phyloP scores from a whole-genome alignment of 305 asterid species.

The Stenogyne calaminthoides region DNA sequence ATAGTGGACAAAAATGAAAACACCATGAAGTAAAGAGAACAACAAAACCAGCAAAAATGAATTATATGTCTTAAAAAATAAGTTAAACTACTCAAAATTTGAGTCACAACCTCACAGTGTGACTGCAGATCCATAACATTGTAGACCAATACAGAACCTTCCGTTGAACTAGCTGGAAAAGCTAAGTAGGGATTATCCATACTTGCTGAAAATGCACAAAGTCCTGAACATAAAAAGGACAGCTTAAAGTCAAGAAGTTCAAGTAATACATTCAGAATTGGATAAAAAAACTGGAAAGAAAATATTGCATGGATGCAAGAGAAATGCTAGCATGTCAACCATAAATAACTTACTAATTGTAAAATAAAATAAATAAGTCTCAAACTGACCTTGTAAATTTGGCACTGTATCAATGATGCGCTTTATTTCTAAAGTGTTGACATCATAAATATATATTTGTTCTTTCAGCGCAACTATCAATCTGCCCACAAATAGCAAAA shows the following conservation, averaged over 20 bases:
- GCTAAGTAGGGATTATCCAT: constrained; percentile 84
- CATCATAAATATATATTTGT: constrained; percentile 78
- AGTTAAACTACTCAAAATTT: constrained; percentile 21
- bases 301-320: constrained; percentile 10
- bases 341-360: neutral
- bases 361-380: constrained; percentile 2
- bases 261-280: neutral
- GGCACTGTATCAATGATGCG: constrained; percentile 82
- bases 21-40: neutral
- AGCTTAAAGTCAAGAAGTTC: constrained; percentile 21
- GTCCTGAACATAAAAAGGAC: constrained; percentile 54
- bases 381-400: constrained; percentile 68
- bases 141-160: constrained; percentile 87
- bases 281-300: neutral
- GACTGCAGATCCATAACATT: constrained; percentile 77
- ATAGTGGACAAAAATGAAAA: neutral
- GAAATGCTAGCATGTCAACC: neutral
- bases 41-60: constrained; percentile 17
- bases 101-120: constrained; percentile 74
- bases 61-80: constrained; percentile 3
- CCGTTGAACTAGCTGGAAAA: constrained; percentile 75
- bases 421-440: constrained; percentile 62
- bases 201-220: constrained; percentile 82
- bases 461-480: constrained; percentile 79
- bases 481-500: constrained; percentile 49